Conservation (phyloP, 352 stramenopile species). For the Phytophthora tubulina region DNA sequence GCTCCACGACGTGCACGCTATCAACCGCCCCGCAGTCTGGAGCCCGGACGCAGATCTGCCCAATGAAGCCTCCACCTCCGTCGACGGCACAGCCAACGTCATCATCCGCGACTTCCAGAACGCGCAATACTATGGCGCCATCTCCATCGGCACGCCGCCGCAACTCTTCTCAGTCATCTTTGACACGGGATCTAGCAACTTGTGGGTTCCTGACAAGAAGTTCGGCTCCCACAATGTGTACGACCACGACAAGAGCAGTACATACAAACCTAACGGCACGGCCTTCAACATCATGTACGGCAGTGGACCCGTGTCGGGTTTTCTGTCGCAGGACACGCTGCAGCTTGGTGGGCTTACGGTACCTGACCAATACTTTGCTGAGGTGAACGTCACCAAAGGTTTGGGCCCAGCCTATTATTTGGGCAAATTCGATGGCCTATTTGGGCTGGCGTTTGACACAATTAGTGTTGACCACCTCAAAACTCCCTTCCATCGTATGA, state of each 20-base stretch:
- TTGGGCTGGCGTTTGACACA: slow-evolving; percentile 96
- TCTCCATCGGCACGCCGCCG: slow-evolving; percentile 91
- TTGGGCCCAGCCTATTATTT: slow-evolving; percentile 95
- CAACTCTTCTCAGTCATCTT: slow-evolving; percentile 97
- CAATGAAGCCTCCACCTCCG: background rate
- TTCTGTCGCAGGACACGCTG: slow-evolving; percentile 91
- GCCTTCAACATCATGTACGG: slow-evolving; percentile 97
- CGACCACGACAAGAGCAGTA: slow-evolving; percentile 85
- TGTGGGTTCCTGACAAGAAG: slow-evolving; percentile 94
- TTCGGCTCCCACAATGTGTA: slow-evolving; percentile 89
- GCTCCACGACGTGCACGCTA: slow-evolving; percentile 53
- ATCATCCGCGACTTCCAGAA: slow-evolving; percentile 94
- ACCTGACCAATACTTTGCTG: slow-evolving; percentile 93
- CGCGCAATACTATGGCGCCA: slow-evolving; percentile 95
- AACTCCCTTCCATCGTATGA: slow-evolving; percentile 95
- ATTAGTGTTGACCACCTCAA: slow-evolving; percentile 93
- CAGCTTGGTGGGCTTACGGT: slow-evolving; percentile 72
- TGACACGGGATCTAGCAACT: slow-evolving; percentile 96
- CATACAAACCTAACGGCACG: slow-evolving; percentile 92
- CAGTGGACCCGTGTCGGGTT: slow-evolving; percentile 92
- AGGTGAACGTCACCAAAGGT: slow-evolving; percentile 96
- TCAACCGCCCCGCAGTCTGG: slow-evolving; percentile 59
- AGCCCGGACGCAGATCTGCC: slow-evolving; percentile 36
- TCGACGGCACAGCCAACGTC: slow-evolving; percentile 47
- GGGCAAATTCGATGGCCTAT: slow-evolving; percentile 98